phyloP scores from a whole-genome alignment of 257 asterid species.

The Solanum boliviense region DNA sequence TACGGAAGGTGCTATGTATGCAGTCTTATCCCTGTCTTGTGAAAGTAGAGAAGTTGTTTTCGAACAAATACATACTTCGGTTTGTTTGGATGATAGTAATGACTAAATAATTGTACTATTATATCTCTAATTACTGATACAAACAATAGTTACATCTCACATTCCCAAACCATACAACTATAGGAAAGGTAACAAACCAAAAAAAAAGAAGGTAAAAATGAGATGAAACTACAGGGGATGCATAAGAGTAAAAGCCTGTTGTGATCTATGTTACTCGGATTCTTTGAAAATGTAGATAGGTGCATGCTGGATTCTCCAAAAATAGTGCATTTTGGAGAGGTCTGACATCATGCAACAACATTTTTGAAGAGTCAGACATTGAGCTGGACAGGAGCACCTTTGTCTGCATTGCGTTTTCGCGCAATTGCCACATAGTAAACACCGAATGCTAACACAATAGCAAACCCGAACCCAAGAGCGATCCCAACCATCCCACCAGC shows the following conservation, averaged over 20 bases:
- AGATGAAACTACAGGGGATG: background rate
- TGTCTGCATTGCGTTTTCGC: slow-evolving; percentile 4
- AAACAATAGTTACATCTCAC: slow-evolving; percentile 1
- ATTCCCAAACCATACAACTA: background rate
- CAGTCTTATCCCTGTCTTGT: background rate
- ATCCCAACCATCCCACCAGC: slow-evolving; percentile 20
- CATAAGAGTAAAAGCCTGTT: background rate
- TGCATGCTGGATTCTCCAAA: background rate
- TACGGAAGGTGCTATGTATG: background rate
- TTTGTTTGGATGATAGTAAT: background rate
- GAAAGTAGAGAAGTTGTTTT: background rate
- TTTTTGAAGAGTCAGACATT: slow-evolving; percentile 7
- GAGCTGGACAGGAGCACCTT: slow-evolving; percentile 6
- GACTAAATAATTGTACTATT: background rate
- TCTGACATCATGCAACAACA: background rate
- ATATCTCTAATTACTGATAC: background rate
- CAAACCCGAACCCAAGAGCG: slow-evolving; percentile 11
- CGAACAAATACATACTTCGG: background rate
- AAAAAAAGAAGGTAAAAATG: background rate
- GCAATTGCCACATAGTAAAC: slow-evolving; percentile 9
- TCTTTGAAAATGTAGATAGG: background rate
- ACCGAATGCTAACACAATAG: slow-evolving; percentile 15
- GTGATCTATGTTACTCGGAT: background rate
- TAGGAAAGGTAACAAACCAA: background rate
- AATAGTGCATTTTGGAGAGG: background rate